Evolutionary conservation across 1,284 basidiomycete species (phyloP).

Genomic region (Ustilago esculenta): DNA sequence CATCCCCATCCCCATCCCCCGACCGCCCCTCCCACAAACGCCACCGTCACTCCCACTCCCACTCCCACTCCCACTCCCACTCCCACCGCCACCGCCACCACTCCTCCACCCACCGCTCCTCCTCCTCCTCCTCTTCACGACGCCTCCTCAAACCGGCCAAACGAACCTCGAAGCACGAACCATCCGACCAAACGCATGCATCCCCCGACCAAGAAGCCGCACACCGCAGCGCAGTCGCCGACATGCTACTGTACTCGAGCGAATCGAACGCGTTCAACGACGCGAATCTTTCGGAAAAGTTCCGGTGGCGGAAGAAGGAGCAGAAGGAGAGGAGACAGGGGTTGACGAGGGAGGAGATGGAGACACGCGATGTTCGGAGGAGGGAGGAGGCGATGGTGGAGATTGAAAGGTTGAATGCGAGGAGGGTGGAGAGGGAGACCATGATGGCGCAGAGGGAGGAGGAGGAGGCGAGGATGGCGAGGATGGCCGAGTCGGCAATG

Average conservation of each 20-base stretch:
- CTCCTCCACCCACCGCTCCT: too few relatives aligned
- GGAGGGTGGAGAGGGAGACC: conserved; percentile 88
- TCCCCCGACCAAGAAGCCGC: conserved; percentile 47
- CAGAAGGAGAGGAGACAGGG: conserved; percentile 94
- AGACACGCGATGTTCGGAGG: conserved; percentile 80
- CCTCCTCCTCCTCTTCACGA: too few relatives aligned
- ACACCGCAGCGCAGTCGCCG: conserved; percentile 56
- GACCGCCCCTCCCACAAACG: too few relatives aligned
- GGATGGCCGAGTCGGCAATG: conserved; percentile 89
- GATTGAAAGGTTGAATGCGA: conserved; percentile 86
- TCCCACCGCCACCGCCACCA: too few relatives aligned
- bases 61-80: too few relatives aligned
- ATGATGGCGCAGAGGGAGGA: conserved; percentile 88
- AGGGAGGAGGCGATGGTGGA: conserved; percentile 87
- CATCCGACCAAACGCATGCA: conserved; percentile 31
- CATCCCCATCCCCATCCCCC: too few relatives aligned
- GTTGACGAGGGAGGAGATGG: conserved; percentile 80
- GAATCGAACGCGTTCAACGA: conserved; percentile 98
- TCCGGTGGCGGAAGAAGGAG: conserved; percentile 97
- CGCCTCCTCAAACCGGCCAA: conserved; percentile 55
- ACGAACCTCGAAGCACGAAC: conserved; percentile 35
- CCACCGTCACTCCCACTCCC: too few relatives aligned
- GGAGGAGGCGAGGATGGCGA: conserved; percentile 86
- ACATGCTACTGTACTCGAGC: conserved; percentile 77
- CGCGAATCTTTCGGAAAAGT: conserved; percentile 89